A percentile compares a stretch with the other conserved stretches of the same genome.
phyloP scores from a whole-genome alignment of 2,329 filamentous ascomycete species.

The Samsoniella hepiali region DNA sequence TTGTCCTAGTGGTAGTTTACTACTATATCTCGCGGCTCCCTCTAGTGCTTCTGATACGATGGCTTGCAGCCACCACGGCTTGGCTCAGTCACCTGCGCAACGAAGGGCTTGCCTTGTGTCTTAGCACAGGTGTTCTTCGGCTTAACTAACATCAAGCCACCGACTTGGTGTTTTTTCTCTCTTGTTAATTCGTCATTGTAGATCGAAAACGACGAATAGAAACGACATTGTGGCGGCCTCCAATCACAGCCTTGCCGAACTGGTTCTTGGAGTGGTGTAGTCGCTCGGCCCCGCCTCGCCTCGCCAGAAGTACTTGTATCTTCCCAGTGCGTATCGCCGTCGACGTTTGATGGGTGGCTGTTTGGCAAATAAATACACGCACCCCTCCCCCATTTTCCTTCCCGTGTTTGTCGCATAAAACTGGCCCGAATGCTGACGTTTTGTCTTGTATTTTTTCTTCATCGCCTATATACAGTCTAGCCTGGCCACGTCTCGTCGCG shows the following conservation, averaged over 20 bases:
- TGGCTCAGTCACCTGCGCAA: background rate
- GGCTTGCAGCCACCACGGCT: background rate
- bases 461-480: slow-evolving; percentile 11
- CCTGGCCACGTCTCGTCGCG: slow-evolving; percentile 9
- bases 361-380: background rate
- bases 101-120: no score
- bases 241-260: background rate
- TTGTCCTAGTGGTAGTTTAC: background rate
- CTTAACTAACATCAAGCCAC: background rate
- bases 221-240: background rate
- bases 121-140: background rate
- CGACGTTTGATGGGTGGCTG: background rate
- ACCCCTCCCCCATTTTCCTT: slow-evolving; percentile 1
- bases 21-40: background rate
- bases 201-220: background rate
- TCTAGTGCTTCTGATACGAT: background rate
- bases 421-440: background rate
- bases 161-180: background rate
- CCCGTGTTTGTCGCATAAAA: background rate
- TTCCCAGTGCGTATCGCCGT: background rate
- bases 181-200: background rate
- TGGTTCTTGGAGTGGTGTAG: background rate
- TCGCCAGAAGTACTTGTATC: background rate
- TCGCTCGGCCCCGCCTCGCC: background rate
- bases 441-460: background rate